phyloP scores from a whole-genome alignment of 495 filamentous ascomycete species.

The Penicillium riverlandense region DNA sequence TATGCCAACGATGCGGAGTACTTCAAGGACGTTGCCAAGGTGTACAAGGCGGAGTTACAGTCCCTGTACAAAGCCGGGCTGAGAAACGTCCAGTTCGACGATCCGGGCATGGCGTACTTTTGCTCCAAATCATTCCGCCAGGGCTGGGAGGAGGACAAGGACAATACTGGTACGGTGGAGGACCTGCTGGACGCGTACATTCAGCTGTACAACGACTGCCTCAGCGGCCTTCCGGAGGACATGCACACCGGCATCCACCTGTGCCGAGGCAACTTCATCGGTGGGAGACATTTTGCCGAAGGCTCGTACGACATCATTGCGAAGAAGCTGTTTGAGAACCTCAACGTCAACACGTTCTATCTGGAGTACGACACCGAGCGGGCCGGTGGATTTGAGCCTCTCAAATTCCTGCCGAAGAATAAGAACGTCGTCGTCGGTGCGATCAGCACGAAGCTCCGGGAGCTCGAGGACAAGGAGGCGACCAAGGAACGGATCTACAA shows the following conservation, averaged over 20 bases:
- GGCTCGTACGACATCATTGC: conserved; percentile 64
- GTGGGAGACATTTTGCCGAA: conserved; percentile 52
- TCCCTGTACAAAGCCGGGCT: conserved; percentile 55
- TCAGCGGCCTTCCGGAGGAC: conserved; percentile 48
- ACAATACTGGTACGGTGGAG: conserved; percentile 43
- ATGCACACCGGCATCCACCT: conserved; percentile 62
- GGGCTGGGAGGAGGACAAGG: conserved; percentile 51
- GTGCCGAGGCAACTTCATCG: conserved; percentile 48
- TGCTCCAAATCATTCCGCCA: conserved; percentile 57
- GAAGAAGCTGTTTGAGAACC: conserved; percentile 54
- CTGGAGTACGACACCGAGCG: conserved; percentile 63
- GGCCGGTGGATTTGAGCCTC: conserved; percentile 59
- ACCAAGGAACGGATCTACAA: conserved; percentile 50
- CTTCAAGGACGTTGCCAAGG: conserved; percentile 53
- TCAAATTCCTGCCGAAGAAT: conserved; percentile 51
- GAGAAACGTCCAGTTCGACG: conserved; percentile 59
- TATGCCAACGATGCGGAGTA: conserved; percentile 54
- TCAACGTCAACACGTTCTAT: conserved; percentile 62
- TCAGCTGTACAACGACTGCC: conserved; percentile 54
- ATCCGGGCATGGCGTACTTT: conserved; percentile 59
- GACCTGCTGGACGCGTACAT: conserved; percentile 54
- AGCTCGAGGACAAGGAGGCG: conserved; percentile 53
- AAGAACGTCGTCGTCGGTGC: conserved; percentile 62
- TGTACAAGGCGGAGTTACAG: conserved; percentile 53
- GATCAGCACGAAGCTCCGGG: conserved; percentile 58